Base-by-base conservation (phyloP, 257 asterid genomes). In the Verbascum thapsus region DNA sequence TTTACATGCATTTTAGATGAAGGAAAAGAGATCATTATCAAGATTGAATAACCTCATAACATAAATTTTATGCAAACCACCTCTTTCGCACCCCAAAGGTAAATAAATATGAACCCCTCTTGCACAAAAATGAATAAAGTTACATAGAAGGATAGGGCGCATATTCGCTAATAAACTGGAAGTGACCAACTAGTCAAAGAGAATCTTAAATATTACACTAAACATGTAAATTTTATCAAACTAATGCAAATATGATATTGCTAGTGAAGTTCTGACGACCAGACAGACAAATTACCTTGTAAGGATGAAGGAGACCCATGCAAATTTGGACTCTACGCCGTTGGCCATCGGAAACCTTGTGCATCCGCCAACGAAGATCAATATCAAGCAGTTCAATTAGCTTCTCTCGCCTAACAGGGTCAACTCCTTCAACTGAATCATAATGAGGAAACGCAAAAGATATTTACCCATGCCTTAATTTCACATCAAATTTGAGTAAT, bases 261-360 rank as follows among this genome's bases (percentile, higher is more conserved):
- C n/a, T n/a, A n/a, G n/a, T n/a, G n/a, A n/a, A n/a, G n/a, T n/a
- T n/a, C n/a, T n/a, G n/a, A n/a, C n/a, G n/a, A 26, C 32, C 2
- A 1, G 32, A 26, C 6, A 62, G 30, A 53, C 22, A 61, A 20
- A 23, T 63, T 67, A 89, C 97, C 94, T 87, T 89, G 71, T 70
- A 92, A 48, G 97, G 99, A 75, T 87, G 94, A 61, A 92, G 99
- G 67, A 92, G 94, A 65, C 99, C 99, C 97, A 89, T 78, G 78
- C 99, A 92, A 67, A 92, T 92, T 73, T 92, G 99, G 64, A 92
- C 99, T 63, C 99, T 73, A 39, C 99, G 97, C 0, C 99, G 75
- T 81, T 89, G 99, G 37, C 99, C 99, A 80, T 89, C 99, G 56
- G 99, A 92, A 52, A 92, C 97, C 79, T 92, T 92, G 81, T 92